Conservation (phyloP, 2,329 filamentous ascomycete species). For the Neospermospora avenae region DNA sequence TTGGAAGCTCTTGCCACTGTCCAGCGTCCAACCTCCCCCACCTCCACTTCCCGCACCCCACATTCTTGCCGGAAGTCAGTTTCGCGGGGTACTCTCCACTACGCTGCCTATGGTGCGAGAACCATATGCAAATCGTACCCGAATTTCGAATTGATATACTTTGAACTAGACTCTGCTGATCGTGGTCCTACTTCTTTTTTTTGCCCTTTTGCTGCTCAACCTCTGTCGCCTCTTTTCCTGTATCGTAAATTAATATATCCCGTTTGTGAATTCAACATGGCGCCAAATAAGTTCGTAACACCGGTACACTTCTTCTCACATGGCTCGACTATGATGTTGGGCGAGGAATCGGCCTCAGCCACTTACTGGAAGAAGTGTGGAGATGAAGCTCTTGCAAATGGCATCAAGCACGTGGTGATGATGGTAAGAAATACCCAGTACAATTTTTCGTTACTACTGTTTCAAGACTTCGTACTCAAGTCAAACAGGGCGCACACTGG, state of each 20-base stretch:
- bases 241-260: not conserved
- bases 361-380: constrained; percentile 65
- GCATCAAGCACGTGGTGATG: constrained; percentile 61
- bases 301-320: constrained; percentile 53
- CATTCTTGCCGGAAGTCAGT: too few species aligned
- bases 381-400: constrained; percentile 56
- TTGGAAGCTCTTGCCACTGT: not conserved
- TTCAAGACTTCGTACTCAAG: not conserved
- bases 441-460: not conserved
- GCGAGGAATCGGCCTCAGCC: constrained; percentile 58
- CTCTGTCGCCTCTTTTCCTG: not conserved
- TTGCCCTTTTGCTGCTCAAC: not conserved
- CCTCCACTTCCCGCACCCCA: not conserved
- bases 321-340: constrained; percentile 70
- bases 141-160: not conserved
- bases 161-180: not conserved
- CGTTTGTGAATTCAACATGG: constrained; percentile 4
- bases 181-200: not conserved
- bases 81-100: not conserved
- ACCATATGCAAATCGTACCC: not conserved
- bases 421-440: constrained; percentile 48
- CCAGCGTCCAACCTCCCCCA: not conserved
- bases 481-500: constrained; percentile 60
- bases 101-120: not conserved
- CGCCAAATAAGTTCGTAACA: constrained; percentile 7